phyloP scores from a whole-genome alignment of 164 flowering plant species.

The Cinnamomum micranthum region DNA sequence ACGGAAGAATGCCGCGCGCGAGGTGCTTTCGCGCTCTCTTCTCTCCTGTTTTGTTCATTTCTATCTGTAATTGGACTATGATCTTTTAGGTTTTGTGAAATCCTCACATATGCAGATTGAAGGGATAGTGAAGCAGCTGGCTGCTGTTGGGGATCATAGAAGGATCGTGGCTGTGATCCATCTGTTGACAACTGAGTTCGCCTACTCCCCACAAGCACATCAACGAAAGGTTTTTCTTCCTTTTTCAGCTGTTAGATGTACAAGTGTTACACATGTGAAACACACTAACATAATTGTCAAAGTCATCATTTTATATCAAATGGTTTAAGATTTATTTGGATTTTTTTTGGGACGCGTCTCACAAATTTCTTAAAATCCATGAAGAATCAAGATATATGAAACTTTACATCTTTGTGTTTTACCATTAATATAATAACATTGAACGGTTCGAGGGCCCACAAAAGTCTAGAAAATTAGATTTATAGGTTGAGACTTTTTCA shows the following conservation, averaged over 20 bases:
- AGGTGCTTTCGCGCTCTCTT: constrained; percentile 36
- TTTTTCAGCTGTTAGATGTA: not conserved
- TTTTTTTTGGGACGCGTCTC: too few species aligned
- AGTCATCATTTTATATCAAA: too few species aligned
- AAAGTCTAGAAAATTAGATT: too few species aligned
- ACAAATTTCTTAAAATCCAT: too few species aligned
- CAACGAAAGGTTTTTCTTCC: constrained; percentile 64
- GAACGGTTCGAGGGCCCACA: too few species aligned
- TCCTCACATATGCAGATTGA: constrained; percentile 40
- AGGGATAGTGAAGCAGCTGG: constrained; percentile 83
- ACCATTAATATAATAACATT: too few species aligned
- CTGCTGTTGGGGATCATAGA: constrained; percentile 68
- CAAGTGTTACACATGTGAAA: too few species aligned
- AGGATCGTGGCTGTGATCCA: constrained; percentile 77
- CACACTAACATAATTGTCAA: too few species aligned
- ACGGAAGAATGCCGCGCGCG: constrained; percentile 96
- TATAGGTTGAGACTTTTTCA: too few species aligned
- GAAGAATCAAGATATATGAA: too few species aligned
- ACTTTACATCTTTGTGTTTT: too few species aligned
- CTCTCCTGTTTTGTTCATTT: not conserved
- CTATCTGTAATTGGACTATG: not conserved
- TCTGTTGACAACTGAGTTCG: constrained; percentile 68
- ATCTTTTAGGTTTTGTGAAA: not conserved
- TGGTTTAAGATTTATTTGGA: too few species aligned
- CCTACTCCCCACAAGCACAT: constrained; percentile 79